Conservation (phyloP, 345 rosid species). For the Lumnitzera racemosa region DNA sequence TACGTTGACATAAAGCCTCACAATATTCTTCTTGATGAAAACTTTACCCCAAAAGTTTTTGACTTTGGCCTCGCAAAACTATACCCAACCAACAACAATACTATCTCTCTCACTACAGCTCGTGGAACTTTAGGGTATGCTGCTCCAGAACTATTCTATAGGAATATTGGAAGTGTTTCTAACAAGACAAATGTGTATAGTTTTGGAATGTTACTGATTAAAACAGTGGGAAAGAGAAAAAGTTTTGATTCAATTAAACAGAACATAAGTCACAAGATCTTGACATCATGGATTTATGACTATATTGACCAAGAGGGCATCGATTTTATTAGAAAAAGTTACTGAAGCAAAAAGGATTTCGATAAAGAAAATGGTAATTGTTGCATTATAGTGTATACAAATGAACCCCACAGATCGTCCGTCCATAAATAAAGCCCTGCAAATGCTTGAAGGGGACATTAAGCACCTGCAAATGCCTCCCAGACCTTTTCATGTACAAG, state of each 20-base stretch:
- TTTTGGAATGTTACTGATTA: slow-evolving; percentile 8
- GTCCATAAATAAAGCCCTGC: too few species aligned
- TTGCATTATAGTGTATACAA: too few species aligned
- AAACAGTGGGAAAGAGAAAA: not conserved
- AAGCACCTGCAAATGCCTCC: too few species aligned
- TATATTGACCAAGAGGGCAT: not conserved
- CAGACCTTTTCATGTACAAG: too few species aligned
- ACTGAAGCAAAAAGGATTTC: too few species aligned
- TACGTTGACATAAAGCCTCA: slow-evolving; percentile 13
- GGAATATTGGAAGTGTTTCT: slow-evolving; percentile 8
- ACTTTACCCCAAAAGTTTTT: slow-evolving; percentile 2
- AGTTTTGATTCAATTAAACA: not conserved
- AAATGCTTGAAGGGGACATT: too few species aligned
- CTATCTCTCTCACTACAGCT: slow-evolving; percentile 9
- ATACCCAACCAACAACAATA: not conserved
- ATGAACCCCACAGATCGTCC: too few species aligned
- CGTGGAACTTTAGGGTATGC: slow-evolving; percentile 8
- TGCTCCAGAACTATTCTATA: slow-evolving; percentile 10
- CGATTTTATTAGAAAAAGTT: too few species aligned
- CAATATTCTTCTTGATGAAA: slow-evolving; percentile 9
- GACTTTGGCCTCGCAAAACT: slow-evolving; percentile 13
- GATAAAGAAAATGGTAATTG: too few species aligned
- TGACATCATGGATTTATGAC: not conserved
- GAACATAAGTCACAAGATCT: not conserved
- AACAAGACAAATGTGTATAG: slow-evolving; percentile 12